Evolutionary conservation across 805 yeast genomes (phyloP).

Genomic region (Peterozyma toletana): DNA sequence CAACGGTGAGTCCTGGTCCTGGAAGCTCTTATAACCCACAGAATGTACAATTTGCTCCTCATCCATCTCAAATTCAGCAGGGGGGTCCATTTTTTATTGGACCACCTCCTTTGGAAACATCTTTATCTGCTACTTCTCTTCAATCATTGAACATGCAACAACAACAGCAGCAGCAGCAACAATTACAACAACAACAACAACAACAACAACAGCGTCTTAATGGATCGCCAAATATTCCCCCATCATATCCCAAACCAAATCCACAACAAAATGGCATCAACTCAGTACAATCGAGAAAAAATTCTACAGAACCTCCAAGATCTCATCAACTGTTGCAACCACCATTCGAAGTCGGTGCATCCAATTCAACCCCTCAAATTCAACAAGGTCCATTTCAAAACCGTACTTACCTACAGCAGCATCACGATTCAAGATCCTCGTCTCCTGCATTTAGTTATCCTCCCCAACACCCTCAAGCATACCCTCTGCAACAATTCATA

Average conservation of each 20-base stretch:
- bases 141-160: constrained; percentile 1
- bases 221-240: constrained; percentile 6
- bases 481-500: too few relatives aligned
- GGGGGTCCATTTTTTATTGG: background rate
- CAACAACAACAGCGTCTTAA: constrained; percentile 8
- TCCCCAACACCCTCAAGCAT: too few relatives aligned
- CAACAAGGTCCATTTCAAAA: too few relatives aligned
- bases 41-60: too few relatives aligned
- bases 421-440: too few relatives aligned
- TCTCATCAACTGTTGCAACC: constrained; percentile 1
- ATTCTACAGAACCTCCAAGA: constrained; percentile 14
- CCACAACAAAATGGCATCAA: background rate
- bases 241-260: background rate
- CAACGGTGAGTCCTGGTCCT: too few relatives aligned
- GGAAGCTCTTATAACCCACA: too few relatives aligned
- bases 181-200: constrained; percentile 8
- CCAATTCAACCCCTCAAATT: too few relatives aligned
- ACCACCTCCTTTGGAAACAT: background rate
- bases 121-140: background rate
- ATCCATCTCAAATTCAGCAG: too few relatives aligned
- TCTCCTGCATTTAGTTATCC: too few relatives aligned
- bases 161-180: constrained; percentile 2
- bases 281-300: constrained; percentile 8
- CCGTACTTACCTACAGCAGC: too few relatives aligned
- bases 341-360: constrained; percentile 5